Evolutionary conservation across 768 basidiomycete genomes (phyloP), one percentile per base, ranked within the genome.

Genomic region (Suillus discolor): DNA sequence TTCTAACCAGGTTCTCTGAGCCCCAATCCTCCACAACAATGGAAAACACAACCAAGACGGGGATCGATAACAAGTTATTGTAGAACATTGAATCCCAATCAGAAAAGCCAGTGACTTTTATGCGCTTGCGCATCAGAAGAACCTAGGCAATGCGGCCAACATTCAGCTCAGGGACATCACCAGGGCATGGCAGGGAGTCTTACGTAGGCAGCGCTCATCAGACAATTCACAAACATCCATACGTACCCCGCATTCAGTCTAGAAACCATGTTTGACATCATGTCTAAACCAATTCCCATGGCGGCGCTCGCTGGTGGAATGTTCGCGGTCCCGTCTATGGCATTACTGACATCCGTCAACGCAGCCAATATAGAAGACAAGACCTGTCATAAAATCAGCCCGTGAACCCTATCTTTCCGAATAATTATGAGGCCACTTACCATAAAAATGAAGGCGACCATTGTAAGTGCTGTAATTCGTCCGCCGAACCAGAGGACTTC

Each of bases 11-110:
- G 74, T 89, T 96, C 57, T 85, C 89, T 11, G 81, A 80, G 42
- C 90, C 85, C 97, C 97, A 99, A 74, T 97, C 89, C 79, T 99
- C 97, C 38, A 91, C 78, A 57, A 94, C 69, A 69, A 99, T 69
- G 11, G 96, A 97, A 73, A 90, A 94, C 61, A 94, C 71, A 63
- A 85, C 83, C 53, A 99, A 81, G 45, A 98, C 89, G 6, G 97
- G 97, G 71, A 99, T 96, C 23, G 94, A 97, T 61, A 99, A 81
- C 54, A 98, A 75, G 77, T 99, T 99, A 81, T 97, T 97, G 83
- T 99, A 99, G 80, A 94, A 97, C 96, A 98, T 98, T 15, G 96
- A 90, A 73, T 98, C 97, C 96, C 96, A 97, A 73, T 99, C 97
- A 59, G 95, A 89, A 81, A 99, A 98, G 23, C 94, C 94, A 18